Evolutionary conservation across 2,329 filamentous ascomycete species (phyloP).

Genomic region (Ceratocystis destructans): DNA sequence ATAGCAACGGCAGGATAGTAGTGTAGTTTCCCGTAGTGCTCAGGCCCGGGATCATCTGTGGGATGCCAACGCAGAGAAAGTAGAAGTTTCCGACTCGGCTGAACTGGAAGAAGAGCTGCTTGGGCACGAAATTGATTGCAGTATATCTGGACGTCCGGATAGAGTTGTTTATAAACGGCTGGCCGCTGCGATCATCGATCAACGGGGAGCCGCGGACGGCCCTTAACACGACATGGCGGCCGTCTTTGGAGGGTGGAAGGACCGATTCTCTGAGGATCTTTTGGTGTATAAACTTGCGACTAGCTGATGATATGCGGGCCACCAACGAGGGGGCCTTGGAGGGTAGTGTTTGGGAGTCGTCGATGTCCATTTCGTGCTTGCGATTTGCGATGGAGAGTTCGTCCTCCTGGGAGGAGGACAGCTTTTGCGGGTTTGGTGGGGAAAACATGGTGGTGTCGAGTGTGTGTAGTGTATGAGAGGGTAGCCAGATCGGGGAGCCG

Average conservation of each 20-base stretch:
- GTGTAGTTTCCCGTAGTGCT: conserved; percentile 65
- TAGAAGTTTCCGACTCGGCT: conserved; percentile 78
- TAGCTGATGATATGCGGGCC: neutral
- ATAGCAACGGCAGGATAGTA: conserved; percentile 57
- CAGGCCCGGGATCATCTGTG: conserved; percentile 64
- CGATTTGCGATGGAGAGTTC: conserved; percentile 16
- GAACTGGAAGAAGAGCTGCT: conserved; percentile 74
- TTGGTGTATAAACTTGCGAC: conserved; percentile 27
- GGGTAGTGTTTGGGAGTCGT: neutral
- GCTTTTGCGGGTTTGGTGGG: conserved; percentile 9
- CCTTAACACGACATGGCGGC: conserved; percentile 37
- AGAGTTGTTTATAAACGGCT: conserved; percentile 41
- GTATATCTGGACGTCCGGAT: conserved; percentile 78
- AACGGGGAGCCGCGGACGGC: conserved; percentile 30
- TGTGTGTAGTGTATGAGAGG: neutral
- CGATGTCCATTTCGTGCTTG: conserved; percentile 10
- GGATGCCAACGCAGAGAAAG: conserved; percentile 69
- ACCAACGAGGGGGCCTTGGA: neutral
- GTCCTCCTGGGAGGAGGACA: conserved; percentile 18
- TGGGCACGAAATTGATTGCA: conserved; percentile 70
- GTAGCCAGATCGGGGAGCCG: neutral
- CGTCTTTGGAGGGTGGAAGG: conserved; percentile 58
- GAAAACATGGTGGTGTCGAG: conserved; percentile 9
- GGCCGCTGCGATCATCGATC: conserved; percentile 37
- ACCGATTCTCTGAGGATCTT: conserved; percentile 50